Evolutionary conservation across 257 asterid genomes (phyloP).

Genomic region (Marsdenia floribunda): DNA sequence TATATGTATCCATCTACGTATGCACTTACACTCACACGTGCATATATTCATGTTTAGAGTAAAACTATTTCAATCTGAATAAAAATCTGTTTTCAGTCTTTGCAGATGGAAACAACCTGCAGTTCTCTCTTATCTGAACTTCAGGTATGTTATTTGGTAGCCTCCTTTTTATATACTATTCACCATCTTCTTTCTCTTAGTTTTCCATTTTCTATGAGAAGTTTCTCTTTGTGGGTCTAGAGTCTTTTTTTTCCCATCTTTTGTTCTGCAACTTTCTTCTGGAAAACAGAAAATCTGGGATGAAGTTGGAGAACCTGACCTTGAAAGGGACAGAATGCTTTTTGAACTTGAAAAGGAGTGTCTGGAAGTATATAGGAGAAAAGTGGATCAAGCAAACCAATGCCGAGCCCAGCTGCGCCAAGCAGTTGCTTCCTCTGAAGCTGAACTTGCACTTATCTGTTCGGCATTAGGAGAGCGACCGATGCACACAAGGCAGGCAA

Average conservation of each 20-base stretch:
- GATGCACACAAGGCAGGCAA: slow-evolving; percentile 48
- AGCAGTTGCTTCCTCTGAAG: slow-evolving; percentile 68
- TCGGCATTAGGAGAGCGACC: slow-evolving; percentile 68
- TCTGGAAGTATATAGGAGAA: slow-evolving; percentile 66
- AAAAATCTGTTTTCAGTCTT: not conserved
- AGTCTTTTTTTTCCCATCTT: not conserved
- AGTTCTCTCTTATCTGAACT: slow-evolving; percentile 65
- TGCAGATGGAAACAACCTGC: slow-evolving; percentile 64
- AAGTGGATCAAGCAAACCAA: slow-evolving; percentile 75
- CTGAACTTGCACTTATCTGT: slow-evolving; percentile 56
- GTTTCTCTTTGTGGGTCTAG: not conserved
- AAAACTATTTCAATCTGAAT: not conserved
- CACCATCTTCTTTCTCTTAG: not conserved
- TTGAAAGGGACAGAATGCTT: slow-evolving; percentile 72
- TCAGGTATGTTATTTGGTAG: slow-evolving; percentile 42
- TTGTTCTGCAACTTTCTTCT: slow-evolving; percentile 11
- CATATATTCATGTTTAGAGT: not conserved
- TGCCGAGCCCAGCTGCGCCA: slow-evolving; percentile 68
- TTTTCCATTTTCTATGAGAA: not conserved
- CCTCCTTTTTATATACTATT: not conserved
- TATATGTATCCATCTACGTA: too few species aligned
- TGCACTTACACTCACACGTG: too few species aligned
- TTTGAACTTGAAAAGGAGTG: slow-evolving; percentile 84
- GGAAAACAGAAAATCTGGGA: slow-evolving; percentile 80
- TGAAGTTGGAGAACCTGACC: slow-evolving; percentile 76